Evolutionary conservation across 2,329 filamentous ascomycete species (phyloP).

Genomic region (Verticillium zaregamsianum): DNA sequence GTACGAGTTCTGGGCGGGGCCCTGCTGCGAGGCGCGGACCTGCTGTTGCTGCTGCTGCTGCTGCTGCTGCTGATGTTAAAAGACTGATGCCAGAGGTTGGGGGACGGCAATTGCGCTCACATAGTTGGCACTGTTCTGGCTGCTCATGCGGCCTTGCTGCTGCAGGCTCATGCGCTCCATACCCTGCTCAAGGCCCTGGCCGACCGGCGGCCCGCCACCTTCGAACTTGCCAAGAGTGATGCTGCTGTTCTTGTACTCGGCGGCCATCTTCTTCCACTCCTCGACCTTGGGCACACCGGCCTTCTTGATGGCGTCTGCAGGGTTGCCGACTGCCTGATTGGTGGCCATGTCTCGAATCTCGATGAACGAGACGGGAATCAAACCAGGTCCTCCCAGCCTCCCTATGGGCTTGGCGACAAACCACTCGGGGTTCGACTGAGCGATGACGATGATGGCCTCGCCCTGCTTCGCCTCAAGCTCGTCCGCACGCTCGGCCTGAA

Average conservation of each 20-base stretch:
- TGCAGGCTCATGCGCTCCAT: slow-evolving; percentile 78
- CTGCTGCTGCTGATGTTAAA: neutral
- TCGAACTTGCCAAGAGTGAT: slow-evolving; percentile 94
- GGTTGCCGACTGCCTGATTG: slow-evolving; percentile 75
- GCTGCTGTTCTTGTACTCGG: slow-evolving; percentile 98
- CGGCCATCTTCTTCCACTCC: slow-evolving; percentile 99
- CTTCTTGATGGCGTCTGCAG: slow-evolving; percentile 77
- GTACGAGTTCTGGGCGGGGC: slow-evolving; percentile 33
- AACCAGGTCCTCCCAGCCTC: slow-evolving; percentile 85
- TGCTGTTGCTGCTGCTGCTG: slow-evolving; percentile 20
- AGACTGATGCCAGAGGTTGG: neutral
- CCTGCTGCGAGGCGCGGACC: slow-evolving; percentile 21
- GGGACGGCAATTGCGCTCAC: slow-evolving; percentile 32
- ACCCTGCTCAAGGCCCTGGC: slow-evolving; percentile 57
- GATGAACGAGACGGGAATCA: slow-evolving; percentile 95
- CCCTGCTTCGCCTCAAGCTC: slow-evolving; percentile 93
- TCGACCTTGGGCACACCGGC: slow-evolving; percentile 93
- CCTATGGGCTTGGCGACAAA: slow-evolving; percentile 99
- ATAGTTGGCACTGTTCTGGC: slow-evolving; percentile 39
- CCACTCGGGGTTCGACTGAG: slow-evolving; percentile 98
- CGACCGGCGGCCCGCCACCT: slow-evolving; percentile 34
- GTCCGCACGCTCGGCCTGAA: slow-evolving; percentile 90
- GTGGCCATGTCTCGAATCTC: slow-evolving; percentile 93
- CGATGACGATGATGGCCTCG: slow-evolving; percentile 97
- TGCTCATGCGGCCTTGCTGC: slow-evolving; percentile 46